phyloP scores from a whole-genome alignment of 1,139 yeast genomes.

The Groenewaldozyma auringiensis region DNA sequence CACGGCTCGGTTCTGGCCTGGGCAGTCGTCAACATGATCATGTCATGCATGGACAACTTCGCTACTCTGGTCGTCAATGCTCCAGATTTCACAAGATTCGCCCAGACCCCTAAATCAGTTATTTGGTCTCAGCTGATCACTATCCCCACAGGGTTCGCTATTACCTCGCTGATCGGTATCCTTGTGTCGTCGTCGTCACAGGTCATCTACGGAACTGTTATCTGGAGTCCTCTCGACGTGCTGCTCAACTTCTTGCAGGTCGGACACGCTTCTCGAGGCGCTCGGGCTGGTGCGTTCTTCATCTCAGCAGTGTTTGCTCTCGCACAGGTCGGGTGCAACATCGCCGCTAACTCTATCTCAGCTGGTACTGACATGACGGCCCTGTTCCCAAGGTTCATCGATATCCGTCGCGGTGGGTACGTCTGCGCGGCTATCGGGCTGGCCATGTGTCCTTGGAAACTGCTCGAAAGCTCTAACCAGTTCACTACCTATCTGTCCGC shows the following conservation, averaged over 20 bases:
- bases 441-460: constrained; percentile 83
- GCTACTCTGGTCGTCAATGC: constrained; percentile 83
- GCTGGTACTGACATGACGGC: constrained; percentile 93
- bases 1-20: constrained; percentile 61
- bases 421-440: constrained; percentile 73
- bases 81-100: constrained; percentile 84
- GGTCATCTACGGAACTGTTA: constrained; percentile 56
- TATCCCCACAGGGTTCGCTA: constrained; percentile 68
- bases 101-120: constrained; percentile 46
- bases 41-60: constrained; percentile 77
- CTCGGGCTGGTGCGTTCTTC: constrained; percentile 82
- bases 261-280: constrained; percentile 45
- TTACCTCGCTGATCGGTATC: constrained; percentile 81
- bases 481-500: constrained; percentile 83
- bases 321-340: constrained; percentile 88
- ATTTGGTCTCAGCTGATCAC: constrained; percentile 51
- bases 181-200: constrained; percentile 78
- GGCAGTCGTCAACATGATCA: constrained; percentile 72
- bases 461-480: constrained; percentile 61
- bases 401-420: constrained; percentile 76
- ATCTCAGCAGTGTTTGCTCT: constrained; percentile 69
- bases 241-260: constrained; percentile 56
- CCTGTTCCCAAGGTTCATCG: constrained; percentile 65
- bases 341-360: constrained; percentile 80
- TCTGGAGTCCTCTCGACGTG: constrained; percentile 84